These are phyloP conservation scores for Boletus rubescentipes DNA, from an alignment of 768 basidiomycete genomes.

Conservation along the genomic window DNA sequence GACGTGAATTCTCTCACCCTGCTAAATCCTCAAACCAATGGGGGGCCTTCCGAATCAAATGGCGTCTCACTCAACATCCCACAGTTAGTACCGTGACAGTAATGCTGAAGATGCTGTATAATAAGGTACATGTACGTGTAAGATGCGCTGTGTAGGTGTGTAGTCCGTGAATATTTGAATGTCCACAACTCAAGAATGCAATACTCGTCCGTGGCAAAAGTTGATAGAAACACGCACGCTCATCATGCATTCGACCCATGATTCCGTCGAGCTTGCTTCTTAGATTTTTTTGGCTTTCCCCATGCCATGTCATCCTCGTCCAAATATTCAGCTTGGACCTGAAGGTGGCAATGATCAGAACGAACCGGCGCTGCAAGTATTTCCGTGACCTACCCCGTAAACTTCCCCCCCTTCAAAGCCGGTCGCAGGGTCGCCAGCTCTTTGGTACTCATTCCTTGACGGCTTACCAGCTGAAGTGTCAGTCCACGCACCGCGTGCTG, in stretches of 20 bases:
- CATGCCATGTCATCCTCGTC: constrained; percentile 31
- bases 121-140: too few species aligned
- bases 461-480: constrained; percentile 9
- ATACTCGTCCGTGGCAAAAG: not conserved
- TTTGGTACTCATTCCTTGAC: constrained; percentile 16
- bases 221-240: not conserved
- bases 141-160: too few species aligned
- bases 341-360: not conserved
- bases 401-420: constrained; percentile 20
- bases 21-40: too few species aligned
- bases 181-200: too few species aligned
- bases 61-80: too few species aligned
- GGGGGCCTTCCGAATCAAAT: too few species aligned
- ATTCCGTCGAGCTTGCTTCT: constrained; percentile 4
- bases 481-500: not conserved
- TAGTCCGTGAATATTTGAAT: not conserved
- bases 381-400: constrained; percentile 16
- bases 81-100: too few species aligned
- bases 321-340: constrained; percentile 25
- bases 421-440: constrained; percentile 9
- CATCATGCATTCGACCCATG: not conserved
- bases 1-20: too few species aligned
- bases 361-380: not conserved
- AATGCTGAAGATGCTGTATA: too few species aligned
- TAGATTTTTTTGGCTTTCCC: constrained; percentile 15